Evolutionary conservation across 345 rosid species (phyloP).

Genomic region (Salix brachista): DNA sequence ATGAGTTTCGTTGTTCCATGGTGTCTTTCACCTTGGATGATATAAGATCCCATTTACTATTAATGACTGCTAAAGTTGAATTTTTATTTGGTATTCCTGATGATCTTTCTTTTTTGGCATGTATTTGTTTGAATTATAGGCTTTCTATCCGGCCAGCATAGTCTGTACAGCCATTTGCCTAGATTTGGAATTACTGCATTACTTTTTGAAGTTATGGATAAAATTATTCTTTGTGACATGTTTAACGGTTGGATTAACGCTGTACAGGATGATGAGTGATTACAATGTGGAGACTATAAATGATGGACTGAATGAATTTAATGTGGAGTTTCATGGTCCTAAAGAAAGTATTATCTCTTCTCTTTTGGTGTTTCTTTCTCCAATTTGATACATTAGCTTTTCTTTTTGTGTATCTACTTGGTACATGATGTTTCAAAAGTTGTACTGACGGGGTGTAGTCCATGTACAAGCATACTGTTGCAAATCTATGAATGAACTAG

Average conservation of each 20-base stretch:
- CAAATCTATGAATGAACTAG: neutral
- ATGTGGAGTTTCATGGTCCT: constrained; percentile 69
- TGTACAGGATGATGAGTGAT: constrained; percentile 76
- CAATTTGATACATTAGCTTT: neutral
- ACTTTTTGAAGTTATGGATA: neutral
- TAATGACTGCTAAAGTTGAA: neutral
- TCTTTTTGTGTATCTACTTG: neutral
- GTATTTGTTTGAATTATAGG: neutral
- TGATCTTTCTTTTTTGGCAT: neutral
- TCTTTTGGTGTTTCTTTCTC: constrained; percentile 9
- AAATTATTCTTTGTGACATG: neutral
- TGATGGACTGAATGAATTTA: constrained; percentile 68
- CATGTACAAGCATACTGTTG: neutral
- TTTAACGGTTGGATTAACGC: constrained; percentile 14
- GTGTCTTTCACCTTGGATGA: neutral
- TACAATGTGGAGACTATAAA: constrained; percentile 67
- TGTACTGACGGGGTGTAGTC: neutral
- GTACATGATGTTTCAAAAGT: neutral
- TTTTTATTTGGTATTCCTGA: neutral
- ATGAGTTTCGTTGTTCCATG: neutral
- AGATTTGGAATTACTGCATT: neutral
- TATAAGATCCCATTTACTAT: neutral
- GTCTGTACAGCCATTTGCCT: neutral
- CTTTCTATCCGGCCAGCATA: neutral
- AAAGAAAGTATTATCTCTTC: constrained; percentile 53